These are phyloP conservation scores for Rubus idaeus DNA, from an alignment of 306 rosid genomes.

Conservation along the genomic window DNA sequence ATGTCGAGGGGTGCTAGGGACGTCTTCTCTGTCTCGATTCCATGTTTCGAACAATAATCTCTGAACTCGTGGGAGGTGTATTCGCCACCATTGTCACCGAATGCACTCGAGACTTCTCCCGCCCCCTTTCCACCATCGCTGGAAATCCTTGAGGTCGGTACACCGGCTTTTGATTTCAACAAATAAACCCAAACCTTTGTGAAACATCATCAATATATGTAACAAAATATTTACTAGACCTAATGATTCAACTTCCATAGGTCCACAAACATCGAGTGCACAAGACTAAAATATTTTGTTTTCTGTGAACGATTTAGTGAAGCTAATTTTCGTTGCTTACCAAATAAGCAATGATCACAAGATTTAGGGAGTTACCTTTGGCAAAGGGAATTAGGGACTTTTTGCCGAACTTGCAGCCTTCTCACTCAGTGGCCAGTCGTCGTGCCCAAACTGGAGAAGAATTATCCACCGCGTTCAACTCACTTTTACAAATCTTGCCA, in stretches of 20 bases:
- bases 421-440: not conserved
- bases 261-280: not conserved
- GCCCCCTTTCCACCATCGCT: slow-evolving; percentile 6
- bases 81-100: not conserved
- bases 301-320: not conserved
- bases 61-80: not conserved
- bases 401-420: not conserved
- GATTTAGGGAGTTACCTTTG: not conserved
- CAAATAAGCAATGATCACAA: not conserved
- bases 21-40: not conserved
- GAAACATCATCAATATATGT: slow-evolving; percentile 18
- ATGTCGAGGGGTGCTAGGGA: not conserved
- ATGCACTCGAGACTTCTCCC: not conserved
- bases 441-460: not conserved
- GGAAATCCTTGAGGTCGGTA: not conserved
- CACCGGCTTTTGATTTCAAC: slow-evolving; percentile 8
- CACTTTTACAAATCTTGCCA: not conserved
- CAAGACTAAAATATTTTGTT: not conserved
- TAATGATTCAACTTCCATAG: not conserved
- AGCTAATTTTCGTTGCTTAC: not conserved
- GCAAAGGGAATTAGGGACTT: not conserved
- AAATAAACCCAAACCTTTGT: not conserved
- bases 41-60: not conserved
- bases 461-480: not conserved
- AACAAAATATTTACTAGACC: slow-evolving; percentile 14